Percentiles rank a stretch among this genome's conserved stretches.
Evolutionary conservation across 208 protist genomes (phyloP).

Genomic region (Leishmania guyanensis): DNA sequence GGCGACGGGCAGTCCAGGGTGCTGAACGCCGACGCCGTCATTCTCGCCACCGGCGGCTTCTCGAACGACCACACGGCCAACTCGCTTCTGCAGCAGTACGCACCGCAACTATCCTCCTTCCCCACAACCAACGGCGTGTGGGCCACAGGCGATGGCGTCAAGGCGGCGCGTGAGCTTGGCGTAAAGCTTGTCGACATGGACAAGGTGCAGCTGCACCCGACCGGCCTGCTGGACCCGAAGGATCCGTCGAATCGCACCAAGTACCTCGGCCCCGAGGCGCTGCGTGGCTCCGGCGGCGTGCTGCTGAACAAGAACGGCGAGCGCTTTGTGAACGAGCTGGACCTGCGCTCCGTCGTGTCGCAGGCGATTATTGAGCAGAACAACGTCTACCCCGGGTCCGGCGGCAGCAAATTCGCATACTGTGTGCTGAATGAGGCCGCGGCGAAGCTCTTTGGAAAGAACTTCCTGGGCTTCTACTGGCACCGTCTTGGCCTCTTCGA

Average conservation of each 20-base stretch:
- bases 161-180: constrained; percentile 68
- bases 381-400: constrained; percentile 64
- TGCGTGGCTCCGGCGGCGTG: constrained; percentile 94
- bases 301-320: constrained; percentile 92
- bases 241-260: constrained; percentile 88
- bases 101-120: constrained; percentile 64
- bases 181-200: constrained; percentile 93
- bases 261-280: constrained; percentile 95
- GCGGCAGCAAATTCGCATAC: constrained; percentile 73
- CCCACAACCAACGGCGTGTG: constrained; percentile 93
- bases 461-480: constrained; percentile 84
- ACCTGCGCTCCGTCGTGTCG: constrained; percentile 94
- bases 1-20: constrained; percentile 32
- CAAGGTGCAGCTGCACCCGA: constrained; percentile 96
- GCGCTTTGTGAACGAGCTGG: constrained; percentile 96
- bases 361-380: constrained; percentile 81
- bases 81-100: too few relatives aligned
- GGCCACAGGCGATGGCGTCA: constrained; percentile 82
- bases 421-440: constrained; percentile 84
- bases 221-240: constrained; percentile 93
- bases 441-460: constrained; percentile 72
- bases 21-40: constrained; percentile 75
- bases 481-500: constrained; percentile 78
- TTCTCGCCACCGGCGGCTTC: constrained; percentile 93
- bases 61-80: constrained; percentile 65